Evolutionary conservation across 2,329 filamentous ascomycete species (phyloP).

Genomic region (Fusarium staphyleae): DNA sequence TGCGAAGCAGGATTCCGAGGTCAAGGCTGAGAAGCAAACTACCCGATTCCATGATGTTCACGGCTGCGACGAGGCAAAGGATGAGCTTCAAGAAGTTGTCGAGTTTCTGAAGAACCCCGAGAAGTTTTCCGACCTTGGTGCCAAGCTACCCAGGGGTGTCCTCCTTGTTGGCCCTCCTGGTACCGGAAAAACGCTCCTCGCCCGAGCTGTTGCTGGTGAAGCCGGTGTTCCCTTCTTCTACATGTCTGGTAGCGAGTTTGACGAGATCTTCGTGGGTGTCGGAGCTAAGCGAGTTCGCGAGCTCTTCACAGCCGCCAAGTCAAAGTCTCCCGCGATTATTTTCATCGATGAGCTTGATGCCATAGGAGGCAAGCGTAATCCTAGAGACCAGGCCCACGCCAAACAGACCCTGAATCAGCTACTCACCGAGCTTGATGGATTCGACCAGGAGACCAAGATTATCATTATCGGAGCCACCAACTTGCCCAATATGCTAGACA

Average conservation of each 20-base stretch:
- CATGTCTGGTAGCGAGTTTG: slow-evolving; percentile 99
- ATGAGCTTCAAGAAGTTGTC: slow-evolving; percentile 95
- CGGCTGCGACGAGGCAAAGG: slow-evolving; percentile 97
- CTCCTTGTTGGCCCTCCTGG: slow-evolving; percentile 93
- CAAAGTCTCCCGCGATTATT: slow-evolving; percentile 89
- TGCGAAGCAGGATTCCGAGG: slow-evolving; percentile 78
- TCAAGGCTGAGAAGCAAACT: slow-evolving; percentile 90
- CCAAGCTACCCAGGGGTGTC: slow-evolving; percentile 96
- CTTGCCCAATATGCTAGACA: slow-evolving; percentile 92
- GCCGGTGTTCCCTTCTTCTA: slow-evolving; percentile 99
- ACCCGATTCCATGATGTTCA: slow-evolving; percentile 94
- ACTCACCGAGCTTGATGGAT: slow-evolving; percentile 94
- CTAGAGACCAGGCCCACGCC: slow-evolving; percentile 90
- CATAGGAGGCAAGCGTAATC: slow-evolving; percentile 92
- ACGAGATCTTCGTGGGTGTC: slow-evolving; percentile 97
- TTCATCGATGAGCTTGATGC: slow-evolving; percentile 96
- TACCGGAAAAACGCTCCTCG: slow-evolving; percentile 96
- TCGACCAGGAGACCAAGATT: slow-evolving; percentile 91
- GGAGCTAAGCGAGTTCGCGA: slow-evolving; percentile 96
- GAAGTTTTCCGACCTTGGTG: slow-evolving; percentile 90
- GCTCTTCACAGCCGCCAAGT: slow-evolving; percentile 81
- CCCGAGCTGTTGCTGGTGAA: slow-evolving; percentile 94
- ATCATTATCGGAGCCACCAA: slow-evolving; percentile 98
- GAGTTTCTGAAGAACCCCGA: slow-evolving; percentile 95
- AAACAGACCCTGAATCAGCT: slow-evolving; percentile 98